phyloP scores from a whole-genome alignment of 1,139 yeast species.

The Spathaspora sp. region DNA sequence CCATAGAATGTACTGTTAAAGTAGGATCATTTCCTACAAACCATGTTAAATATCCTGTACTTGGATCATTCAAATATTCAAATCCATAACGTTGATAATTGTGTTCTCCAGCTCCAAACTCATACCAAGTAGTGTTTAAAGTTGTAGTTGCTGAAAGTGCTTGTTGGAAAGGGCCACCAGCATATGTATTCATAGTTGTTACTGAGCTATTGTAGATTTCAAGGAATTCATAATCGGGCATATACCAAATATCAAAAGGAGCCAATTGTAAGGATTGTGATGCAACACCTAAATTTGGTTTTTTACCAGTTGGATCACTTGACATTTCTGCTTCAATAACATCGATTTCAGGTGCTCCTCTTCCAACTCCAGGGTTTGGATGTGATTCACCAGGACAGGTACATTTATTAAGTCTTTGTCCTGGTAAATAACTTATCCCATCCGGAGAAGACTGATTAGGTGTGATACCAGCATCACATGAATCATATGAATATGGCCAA shows the following conservation, averaged over 20 bases:
- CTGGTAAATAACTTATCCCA: slow-evolving; percentile 77
- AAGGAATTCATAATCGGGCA: slow-evolving; percentile 73
- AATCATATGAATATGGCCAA: slow-evolving; percentile 85
- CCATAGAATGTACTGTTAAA: slow-evolving; percentile 57
- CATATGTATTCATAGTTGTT: slow-evolving; percentile 71
- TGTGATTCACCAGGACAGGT: slow-evolving; percentile 77
- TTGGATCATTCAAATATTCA: slow-evolving; percentile 70
- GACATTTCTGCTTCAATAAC: slow-evolving; percentile 73
- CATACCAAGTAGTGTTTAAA: slow-evolving; percentile 75
- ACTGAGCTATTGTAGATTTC: slow-evolving; percentile 60
- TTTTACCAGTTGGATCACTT: slow-evolving; percentile 21
- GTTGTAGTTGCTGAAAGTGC: slow-evolving; percentile 77
- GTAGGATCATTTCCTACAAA: slow-evolving; percentile 72
- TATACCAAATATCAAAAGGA: slow-evolving; percentile 84
- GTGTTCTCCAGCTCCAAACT: slow-evolving; percentile 44
- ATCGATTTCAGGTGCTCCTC: slow-evolving; percentile 93
- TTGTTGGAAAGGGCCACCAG: slow-evolving; percentile 87
- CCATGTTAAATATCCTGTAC: slow-evolving; percentile 79
- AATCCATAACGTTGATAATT: slow-evolving; percentile 72
- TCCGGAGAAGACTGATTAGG: slow-evolving; percentile 82
- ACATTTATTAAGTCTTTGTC: slow-evolving; percentile 69
- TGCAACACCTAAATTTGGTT: slow-evolving; percentile 56
- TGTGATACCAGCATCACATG: slow-evolving; percentile 86
- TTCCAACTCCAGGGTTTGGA: slow-evolving; percentile 75
- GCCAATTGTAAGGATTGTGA: slow-evolving; percentile 85